Conservation (phyloP, 2,329 filamentous ascomycete genomes). For the Cercospora zeina region DNA sequence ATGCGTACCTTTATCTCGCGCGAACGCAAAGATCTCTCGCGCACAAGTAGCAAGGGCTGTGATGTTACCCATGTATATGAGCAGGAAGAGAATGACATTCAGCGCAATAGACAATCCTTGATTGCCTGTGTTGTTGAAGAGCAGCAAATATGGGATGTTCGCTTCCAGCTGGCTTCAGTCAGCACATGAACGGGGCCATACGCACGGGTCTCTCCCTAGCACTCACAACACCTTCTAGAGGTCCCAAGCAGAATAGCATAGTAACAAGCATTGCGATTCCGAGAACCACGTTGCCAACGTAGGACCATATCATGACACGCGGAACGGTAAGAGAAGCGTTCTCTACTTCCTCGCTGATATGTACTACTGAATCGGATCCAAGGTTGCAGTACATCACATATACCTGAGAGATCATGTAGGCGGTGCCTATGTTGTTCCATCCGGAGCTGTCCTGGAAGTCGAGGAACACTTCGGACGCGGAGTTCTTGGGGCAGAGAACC, state of each 20-base stretch:
- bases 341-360: slow-evolving; percentile 41
- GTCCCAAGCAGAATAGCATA: slow-evolving; percentile 38
- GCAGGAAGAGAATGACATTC: slow-evolving; percentile 34
- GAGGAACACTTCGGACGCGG: slow-evolving; percentile 37
- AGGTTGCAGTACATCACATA: slow-evolving; percentile 25
- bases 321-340: slow-evolving; percentile 38
- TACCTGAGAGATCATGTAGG: slow-evolving; percentile 36
- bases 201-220: background rate
- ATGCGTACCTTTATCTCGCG: slow-evolving; percentile 41
- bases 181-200: background rate
- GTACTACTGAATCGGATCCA: slow-evolving; percentile 36
- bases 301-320: slow-evolving; percentile 36
- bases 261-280: slow-evolving; percentile 33
- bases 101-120: slow-evolving; percentile 30
- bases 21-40: slow-evolving; percentile 48
- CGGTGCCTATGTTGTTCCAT: slow-evolving; percentile 36
- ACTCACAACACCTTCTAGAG: slow-evolving; percentile 34
- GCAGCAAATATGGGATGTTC: slow-evolving; percentile 31
- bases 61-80: slow-evolving; percentile 33
- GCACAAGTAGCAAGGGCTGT: slow-evolving; percentile 47
- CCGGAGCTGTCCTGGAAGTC: slow-evolving; percentile 36
- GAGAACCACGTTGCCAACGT: slow-evolving; percentile 29
- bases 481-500: slow-evolving; percentile 39
- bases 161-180: slow-evolving; percentile 22
- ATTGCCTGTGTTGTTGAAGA: slow-evolving; percentile 36